A percentile compares a stretch with the other conserved stretches of the same genome.
These are phyloP conservation scores for Fusarium camptoceras DNA, from an alignment of 2,329 filamentous ascomycete species.

Conservation along the genomic window DNA sequence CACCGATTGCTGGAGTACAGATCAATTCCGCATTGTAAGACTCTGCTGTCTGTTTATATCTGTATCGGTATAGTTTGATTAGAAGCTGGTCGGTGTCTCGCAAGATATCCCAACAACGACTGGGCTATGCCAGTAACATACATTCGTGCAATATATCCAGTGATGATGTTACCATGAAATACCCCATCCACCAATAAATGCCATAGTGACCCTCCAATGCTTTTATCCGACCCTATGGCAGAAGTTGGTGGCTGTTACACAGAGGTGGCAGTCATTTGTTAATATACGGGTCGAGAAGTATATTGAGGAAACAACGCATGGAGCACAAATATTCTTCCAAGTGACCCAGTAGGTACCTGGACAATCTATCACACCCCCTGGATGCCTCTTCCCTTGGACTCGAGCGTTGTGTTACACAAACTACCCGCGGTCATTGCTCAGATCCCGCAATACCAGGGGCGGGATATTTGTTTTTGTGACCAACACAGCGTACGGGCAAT, in stretches of 20 bases:
- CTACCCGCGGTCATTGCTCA: constrained; percentile 9
- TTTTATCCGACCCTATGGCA: background rate
- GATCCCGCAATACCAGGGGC: constrained; percentile 14
- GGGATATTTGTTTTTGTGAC: background rate
- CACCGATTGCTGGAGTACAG: background rate
- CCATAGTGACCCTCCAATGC: background rate
- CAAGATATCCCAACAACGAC: background rate
- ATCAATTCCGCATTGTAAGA: background rate
- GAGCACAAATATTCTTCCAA: background rate
- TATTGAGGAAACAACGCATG: background rate
- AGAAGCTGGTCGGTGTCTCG: background rate
- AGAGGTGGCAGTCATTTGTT: background rate
- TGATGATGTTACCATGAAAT: background rate
- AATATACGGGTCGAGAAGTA: background rate
- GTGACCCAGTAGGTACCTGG: background rate
- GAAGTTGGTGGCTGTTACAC: background rate
- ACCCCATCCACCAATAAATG: background rate
- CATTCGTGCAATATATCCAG: background rate
- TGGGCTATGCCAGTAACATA: background rate
- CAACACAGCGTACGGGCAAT: background rate
- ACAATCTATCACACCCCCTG: constrained; percentile 2
- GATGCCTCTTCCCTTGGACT: constrained; percentile 30
- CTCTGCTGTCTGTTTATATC: background rate
- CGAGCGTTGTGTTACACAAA: constrained; percentile 23
- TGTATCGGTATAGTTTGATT: background rate